These are phyloP conservation scores for Auricularia heimuer DNA, from an alignment of 768 basidiomycete genomes.

Conservation along the genomic window DNA sequence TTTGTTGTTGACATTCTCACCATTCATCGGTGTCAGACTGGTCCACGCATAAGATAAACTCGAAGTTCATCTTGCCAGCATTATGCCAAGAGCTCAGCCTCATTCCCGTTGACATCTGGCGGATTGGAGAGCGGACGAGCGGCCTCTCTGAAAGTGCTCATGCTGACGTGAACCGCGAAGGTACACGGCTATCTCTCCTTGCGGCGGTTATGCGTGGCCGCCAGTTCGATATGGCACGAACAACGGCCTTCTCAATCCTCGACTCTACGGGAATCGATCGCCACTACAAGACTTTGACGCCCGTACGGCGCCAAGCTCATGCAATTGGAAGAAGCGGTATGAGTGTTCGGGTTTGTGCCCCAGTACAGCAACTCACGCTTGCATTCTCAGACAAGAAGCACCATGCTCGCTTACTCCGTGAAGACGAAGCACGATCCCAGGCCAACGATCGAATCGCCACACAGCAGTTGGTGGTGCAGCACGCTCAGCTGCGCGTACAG, in stretches of 20 bases:
- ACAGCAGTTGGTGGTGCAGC: no score
- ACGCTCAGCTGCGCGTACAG: no score
- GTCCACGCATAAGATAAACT: neutral
- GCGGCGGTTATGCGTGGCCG: neutral
- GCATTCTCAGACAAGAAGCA: no score
- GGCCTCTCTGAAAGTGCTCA: neutral
- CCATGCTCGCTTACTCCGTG: no score
- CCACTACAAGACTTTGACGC: neutral
- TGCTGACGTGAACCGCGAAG: neutral
- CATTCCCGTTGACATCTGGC: neutral
- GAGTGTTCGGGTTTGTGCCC: no score
- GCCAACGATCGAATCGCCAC: no score
- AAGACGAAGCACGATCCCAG: no score
- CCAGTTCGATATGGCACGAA: neutral
- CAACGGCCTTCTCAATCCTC: neutral
- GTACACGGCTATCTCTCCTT: neutral
- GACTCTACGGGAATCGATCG: neutral
- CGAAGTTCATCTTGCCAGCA: neutral
- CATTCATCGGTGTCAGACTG: neutral
- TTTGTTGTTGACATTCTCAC: no score
- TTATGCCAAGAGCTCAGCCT: neutral
- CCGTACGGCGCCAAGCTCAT: neutral
- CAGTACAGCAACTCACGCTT: no score
- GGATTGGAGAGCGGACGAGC: neutral
- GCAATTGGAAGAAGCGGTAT: no score